Conservation (phyloP, 345 rosid genomes). For the Salix udensis region DNA sequence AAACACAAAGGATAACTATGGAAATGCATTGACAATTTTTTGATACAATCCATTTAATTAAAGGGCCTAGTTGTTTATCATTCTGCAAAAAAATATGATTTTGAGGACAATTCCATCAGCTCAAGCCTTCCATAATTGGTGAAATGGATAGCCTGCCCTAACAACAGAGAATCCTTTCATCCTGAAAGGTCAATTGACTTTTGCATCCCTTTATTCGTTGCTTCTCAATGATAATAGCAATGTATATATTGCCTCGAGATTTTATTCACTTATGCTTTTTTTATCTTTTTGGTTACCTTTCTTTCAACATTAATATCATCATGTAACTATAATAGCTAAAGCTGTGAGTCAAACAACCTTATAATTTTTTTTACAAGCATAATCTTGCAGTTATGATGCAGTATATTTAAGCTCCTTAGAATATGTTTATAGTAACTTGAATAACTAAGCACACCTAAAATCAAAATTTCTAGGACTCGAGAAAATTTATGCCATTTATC, state of each 20-base stretch:
- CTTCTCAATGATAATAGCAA: not conserved
- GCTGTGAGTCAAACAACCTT: not conserved
- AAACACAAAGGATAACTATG: not conserved
- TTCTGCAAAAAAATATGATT: not conserved
- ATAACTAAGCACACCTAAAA: not conserved
- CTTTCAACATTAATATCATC: not conserved
- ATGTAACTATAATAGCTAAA: not conserved
- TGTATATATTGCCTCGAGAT: not conserved
- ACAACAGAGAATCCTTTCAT: not conserved
- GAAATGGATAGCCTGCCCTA: not conserved
- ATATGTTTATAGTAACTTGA: not conserved
- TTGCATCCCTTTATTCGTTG: not conserved
- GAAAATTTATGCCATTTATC: not conserved
- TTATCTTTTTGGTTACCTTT: not conserved
- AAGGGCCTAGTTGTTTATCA: not conserved
- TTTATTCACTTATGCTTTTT: not conserved
- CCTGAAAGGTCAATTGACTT: not conserved
- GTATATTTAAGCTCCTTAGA: not conserved
- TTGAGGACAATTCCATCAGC: not conserved
- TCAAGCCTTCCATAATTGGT: not conserved
- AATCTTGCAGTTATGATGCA: not conserved
- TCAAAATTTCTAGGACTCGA: not conserved
- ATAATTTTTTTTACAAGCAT: not conserved
- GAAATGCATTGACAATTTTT: too few species aligned
- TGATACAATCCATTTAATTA: not conserved